phyloP scores from a whole-genome alignment of 805 yeast species.

The Barnettozyma sucrosica region DNA sequence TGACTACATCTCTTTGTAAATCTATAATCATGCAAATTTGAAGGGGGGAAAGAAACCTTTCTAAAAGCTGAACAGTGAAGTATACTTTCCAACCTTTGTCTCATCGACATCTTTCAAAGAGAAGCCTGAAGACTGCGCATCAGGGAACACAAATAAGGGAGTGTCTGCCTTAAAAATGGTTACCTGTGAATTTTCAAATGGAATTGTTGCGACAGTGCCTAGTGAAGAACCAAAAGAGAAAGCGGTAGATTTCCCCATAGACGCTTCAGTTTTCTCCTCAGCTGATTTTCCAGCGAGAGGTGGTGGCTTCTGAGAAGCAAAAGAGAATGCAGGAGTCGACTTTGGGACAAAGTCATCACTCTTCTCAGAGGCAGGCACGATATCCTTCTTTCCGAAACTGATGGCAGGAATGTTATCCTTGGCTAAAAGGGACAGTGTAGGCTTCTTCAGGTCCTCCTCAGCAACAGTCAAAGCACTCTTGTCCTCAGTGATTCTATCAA shows the following conservation, averaged over 20 bases:
- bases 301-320: constrained; percentile 8
- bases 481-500: constrained; percentile 1
- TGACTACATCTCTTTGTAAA: neutral
- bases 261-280: neutral
- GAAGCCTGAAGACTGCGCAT: constrained; percentile 12
- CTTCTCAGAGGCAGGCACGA: constrained; percentile 8
- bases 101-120: constrained; percentile 18
- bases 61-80: constrained; percentile 9
- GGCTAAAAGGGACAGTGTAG: neutral
- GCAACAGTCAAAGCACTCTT: neutral
- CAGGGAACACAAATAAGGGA: constrained; percentile 19
- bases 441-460: neutral
- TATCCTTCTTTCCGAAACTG: neutral
- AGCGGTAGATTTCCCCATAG: neutral
- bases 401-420: neutral
- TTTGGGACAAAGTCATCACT: constrained; percentile 14
- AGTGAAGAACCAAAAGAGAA: neutral
- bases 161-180: neutral
- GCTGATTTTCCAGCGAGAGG: neutral
- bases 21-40: neutral
- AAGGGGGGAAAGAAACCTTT: neutral
- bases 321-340: constrained; percentile 17
- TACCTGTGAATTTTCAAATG: neutral
- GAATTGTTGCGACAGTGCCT: neutral
- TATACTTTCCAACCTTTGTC: constrained; percentile 11